Evolutionary conservation across 2,329 filamentous ascomycete genomes (phyloP), one percentile per base, ranked within the genome.

Genomic region (Aureobasidium mangrovei): DNA sequence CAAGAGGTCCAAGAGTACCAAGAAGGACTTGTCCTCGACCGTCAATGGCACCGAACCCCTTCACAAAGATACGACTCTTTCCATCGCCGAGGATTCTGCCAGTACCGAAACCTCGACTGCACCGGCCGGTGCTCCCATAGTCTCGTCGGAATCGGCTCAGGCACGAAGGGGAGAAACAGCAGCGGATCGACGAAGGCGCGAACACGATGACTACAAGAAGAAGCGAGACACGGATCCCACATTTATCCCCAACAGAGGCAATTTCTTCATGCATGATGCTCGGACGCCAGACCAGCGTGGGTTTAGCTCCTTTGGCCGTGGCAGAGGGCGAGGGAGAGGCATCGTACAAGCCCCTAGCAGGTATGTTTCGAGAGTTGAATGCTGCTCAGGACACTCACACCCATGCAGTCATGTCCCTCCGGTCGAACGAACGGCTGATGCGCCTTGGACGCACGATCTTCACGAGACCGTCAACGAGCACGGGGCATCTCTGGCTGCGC

Each of bases 251-350:
- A 96, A 94, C 65, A 79, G 91, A 60, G 93, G 93, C 56, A 85
- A 88, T 58, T 97, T 97, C 76, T 97, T 96, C 74, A 90, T 97
- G 82, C 91, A 97, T 70, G 93, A 97, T 67, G 84, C 88, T 62
- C 81, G 86, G 54, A 85, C 85, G n/a, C 80, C 84, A 42, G 82
- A 83, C 60, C 80, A 84, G 52, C 91, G 91, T 70, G 86, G 86
- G 52, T 89, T 91, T 70, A 78, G 86, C 55, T 81, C 84, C 9
- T 86, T 84, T 67, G 80, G 80, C 32, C 78, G 84, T 69, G 84
- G 82, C 36, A 74, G 79, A 58, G 78, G 47, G 9, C 76, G 81
- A 69, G 88, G 82, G 47, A 73, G 80, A 64, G 53, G 36, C 31
- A 12, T 53, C 12, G 35, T 40, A 10, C 49, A 53, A 26, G 31